Evolutionary conservation across 2,329 filamentous ascomycete species (phyloP).

Genomic region (Fusarium sp.): DNA sequence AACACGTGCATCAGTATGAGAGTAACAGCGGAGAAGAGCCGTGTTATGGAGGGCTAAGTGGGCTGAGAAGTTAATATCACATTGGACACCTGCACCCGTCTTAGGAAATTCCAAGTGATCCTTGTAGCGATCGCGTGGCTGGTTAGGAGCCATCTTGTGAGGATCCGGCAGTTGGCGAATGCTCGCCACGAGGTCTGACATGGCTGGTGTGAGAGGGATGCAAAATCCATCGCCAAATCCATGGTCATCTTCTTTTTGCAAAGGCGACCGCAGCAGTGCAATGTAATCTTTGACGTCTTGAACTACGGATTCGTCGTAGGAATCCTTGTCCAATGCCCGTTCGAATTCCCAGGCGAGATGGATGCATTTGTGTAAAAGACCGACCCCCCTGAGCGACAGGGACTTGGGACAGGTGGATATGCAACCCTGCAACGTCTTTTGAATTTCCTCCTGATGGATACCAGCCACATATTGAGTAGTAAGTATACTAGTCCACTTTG

Average conservation of each 20-base stretch:
- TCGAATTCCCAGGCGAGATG: slow-evolving; percentile 70
- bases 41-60: slow-evolving; percentile 88
- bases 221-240: slow-evolving; percentile 42
- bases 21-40: slow-evolving; percentile 84
- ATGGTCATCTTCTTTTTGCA: slow-evolving; percentile 33
- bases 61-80: slow-evolving; percentile 92
- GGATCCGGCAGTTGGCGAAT: slow-evolving; percentile 64
- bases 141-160: slow-evolving; percentile 63
- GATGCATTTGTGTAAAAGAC: slow-evolving; percentile 66
- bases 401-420: slow-evolving; percentile 27
- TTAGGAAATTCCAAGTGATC: slow-evolving; percentile 83
- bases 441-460: slow-evolving; percentile 62
- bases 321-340: slow-evolving; percentile 62
- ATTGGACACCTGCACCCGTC: slow-evolving; percentile 82
- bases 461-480: slow-evolving; percentile 65
- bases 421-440: slow-evolving; percentile 55
- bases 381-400: slow-evolving; percentile 58
- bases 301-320: slow-evolving; percentile 58
- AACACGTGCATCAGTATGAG: slow-evolving; percentile 81
- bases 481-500: slow-evolving; percentile 41
- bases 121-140: slow-evolving; percentile 66
- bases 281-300: slow-evolving; percentile 63
- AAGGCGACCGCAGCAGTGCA: slow-evolving; percentile 60
- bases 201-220: slow-evolving; percentile 56
- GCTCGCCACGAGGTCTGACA: slow-evolving; percentile 54